Evolutionary conservation across 2,329 filamentous ascomycete species (phyloP), one percentile per base, ranked within the genome.

Genomic region (Calonectria pteridis): DNA sequence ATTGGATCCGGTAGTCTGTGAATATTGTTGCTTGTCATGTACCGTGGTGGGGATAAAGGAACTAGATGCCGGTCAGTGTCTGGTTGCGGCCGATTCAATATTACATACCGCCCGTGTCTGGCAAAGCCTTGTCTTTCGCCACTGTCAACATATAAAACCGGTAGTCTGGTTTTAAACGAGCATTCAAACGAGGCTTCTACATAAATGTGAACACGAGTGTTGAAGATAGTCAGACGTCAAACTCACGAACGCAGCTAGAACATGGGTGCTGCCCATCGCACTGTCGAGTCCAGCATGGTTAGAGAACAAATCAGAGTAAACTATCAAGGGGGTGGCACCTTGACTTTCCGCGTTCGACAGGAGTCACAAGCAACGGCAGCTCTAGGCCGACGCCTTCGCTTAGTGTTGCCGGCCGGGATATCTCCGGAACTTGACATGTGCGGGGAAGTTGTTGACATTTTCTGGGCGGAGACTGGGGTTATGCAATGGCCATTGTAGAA

Each of bases 311-410:
- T 16, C 11, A 55, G 23, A 18, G 14, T 2, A 31, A 35, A 26
- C 6, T 14, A 63, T 14, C 3, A 13, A 46, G 43, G 43, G 18
- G 5, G 3, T 14, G 37, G 26, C n/a, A 73, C 71, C 53, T 73
- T 73, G 51, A 73, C 71, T 35, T 73, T 73, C 16, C 71, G 71
- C 6, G 63, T 58, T 64, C 71, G 46, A 28, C 71, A 73, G 3
- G 71, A 67, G 35, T 73, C 71, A 68, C 71, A 73, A 16, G 71
- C 71, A 37, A 73, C 68, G 6, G 71, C 68, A 28, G 71, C 53
- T 64, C 71, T 51, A 3, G 71, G 68, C 18, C 71, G 71, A 26
- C 71, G 71, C 31, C 68, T 73, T 20, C 71, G 67, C 35, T 73
- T 73, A n/a, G 20, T 40, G 37, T 49, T 59, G 28, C 66, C 37